Evolutionary conservation across 2,329 filamentous ascomycete genomes (phyloP), one percentile per base, ranked within the genome.

Genomic region (Colletotrichum cordylinicola): DNA sequence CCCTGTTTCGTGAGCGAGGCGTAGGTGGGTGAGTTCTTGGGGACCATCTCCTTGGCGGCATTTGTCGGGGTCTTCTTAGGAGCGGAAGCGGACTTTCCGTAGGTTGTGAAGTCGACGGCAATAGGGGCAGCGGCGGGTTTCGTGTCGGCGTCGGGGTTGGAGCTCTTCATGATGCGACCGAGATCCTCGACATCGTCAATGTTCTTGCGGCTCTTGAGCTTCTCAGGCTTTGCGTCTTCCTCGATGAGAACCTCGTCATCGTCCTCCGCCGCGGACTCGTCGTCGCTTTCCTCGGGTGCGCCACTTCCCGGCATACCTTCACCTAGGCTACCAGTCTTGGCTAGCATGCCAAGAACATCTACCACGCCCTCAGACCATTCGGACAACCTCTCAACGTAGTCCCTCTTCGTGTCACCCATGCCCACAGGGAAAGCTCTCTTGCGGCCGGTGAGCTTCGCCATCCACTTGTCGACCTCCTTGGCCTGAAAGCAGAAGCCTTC

Each of bases 401-500:
- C 94, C n/a, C 86, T 89, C 84, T 96, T 98, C 73, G 94, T 91
- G 84, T 98, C 96, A 4, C 94, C 95, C 89, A 96, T 93, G 6
- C 97, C 97, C 8, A 98, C 87, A 0, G 96, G 96, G 80, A 94
- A 98, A 1, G 95, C 96, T 82, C 96, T 90, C 86, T 96, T 98
- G 77, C 94, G 91, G 2, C 91, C 93, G 0, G 96, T 98, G 80
- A 99, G 86, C 82, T 96, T 98, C n/a, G 96, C 96, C 94, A 99
- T 95, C 96, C 97, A 98, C 82, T 93, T 96, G 83, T 99, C 96
- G 4, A 98, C 89, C 79, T 98, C 93, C 81, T 93, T 94, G 2
- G 96, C 96, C 83, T 98, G 96, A 77, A 95, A 96, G 83, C 96
- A 98, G 85, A 96, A 99, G 0, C 96, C 96, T 79, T 97, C 94